A percentile compares a stretch with the other conserved stretches of the same genome.
Conservation (phyloP, 495 filamentous ascomycete genomes). For the Trichoderma gamsii region DNA sequence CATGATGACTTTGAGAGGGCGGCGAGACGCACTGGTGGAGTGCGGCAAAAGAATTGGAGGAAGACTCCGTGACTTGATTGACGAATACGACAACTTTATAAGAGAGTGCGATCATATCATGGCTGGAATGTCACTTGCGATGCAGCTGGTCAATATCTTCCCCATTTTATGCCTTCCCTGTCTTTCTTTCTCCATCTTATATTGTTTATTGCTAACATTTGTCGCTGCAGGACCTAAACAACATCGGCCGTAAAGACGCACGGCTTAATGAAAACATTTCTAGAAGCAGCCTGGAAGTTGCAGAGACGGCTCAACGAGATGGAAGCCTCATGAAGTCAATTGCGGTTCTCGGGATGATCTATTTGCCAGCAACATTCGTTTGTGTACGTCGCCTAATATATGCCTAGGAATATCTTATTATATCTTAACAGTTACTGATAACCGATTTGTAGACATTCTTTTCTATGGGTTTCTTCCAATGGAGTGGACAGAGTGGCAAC, state of each 20-base stretch:
- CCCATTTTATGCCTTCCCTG: neutral
- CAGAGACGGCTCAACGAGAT: slow-evolving; percentile 2
- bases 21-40: neutral
- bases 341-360: slow-evolving; percentile 3
- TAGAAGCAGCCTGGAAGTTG: neutral
- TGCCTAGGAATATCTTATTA: neutral
- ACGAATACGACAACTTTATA: slow-evolving; percentile 1
- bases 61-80: neutral
- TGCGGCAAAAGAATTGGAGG: neutral
- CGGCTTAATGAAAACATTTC: slow-evolving; percentile 1
- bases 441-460: neutral
- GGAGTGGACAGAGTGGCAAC: neutral
- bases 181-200: neutral
- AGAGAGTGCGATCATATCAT: slow-evolving; percentile 3
- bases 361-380: slow-evolving; percentile 3
- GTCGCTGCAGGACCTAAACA: neutral
- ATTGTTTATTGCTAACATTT: neutral
- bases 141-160: neutral
- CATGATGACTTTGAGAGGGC: neutral
- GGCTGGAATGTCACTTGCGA: slow-evolving; percentile 4
- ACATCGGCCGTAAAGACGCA: neutral
- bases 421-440: neutral
- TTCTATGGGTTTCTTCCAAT: neutral
- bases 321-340: slow-evolving; percentile 1
- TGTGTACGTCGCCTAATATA: neutral